Evolutionary conservation across 768 basidiomycete species (phyloP), one percentile per base, ranked within the genome.

Genomic region (Boletus rufocinnamomeus): DNA sequence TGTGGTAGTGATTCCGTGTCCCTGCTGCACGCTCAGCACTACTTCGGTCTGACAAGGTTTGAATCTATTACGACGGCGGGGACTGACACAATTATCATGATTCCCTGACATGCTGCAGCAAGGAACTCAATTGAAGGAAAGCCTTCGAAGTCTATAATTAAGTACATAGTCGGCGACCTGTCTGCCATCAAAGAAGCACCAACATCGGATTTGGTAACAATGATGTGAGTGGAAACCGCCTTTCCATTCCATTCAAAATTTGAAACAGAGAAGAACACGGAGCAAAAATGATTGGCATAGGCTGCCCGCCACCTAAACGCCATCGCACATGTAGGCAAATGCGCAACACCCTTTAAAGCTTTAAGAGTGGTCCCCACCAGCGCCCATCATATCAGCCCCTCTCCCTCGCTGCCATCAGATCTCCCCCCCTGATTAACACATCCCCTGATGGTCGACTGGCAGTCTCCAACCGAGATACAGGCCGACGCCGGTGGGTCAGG

Each of bases 391-490:
- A 52, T 38, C 45, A 28, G 45, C 46, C 32, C n/a, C 54, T 51
- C 56, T 41, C 25, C 54, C 37, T 44, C 53, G 4, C 43, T 35
- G 23, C 44, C 48, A 19, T 54, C 48, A 43, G 50, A 49, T 49
- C n/a, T 21, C 4, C 38, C 28, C 28, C 65, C 48, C 44, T 57
- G 58, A 54, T 55, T 49, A 50, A 23, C 55, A 34, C 25, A 32
- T 11, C 32, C 32, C 34, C 32, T 19, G 41, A 86, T 87, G 85
- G 81, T 82, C 59, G 74, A 85, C 66, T 87, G 85, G 85, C 74
- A 74, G 56, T 83, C 84, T 13, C 64, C 66, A 32, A 69, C 67
- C 3, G 83, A 83, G 69, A 65, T 86, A 38, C 62, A 62, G 50
- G 76, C 75, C 51, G 81, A 87, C 71, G 76, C 68, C 41, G 70